Percentiles rank a stretch among this genome's conserved stretches.
phyloP scores from a whole-genome alignment of 164 flowering plant species.

The Magnolia changhungtana region DNA sequence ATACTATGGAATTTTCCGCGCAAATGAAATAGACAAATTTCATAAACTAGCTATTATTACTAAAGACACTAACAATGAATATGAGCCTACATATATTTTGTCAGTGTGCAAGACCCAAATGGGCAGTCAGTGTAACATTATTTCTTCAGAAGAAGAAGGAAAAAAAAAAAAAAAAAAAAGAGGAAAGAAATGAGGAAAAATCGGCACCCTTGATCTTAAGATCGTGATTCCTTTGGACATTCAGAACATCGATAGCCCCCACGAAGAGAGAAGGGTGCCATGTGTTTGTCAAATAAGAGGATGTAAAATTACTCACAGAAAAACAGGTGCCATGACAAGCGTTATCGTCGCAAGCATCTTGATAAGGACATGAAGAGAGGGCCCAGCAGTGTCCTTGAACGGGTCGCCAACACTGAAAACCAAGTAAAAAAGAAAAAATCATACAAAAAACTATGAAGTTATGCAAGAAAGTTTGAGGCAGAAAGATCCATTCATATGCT shows the following conservation, averaged over 20 bases:
- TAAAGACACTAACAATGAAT: neutral
- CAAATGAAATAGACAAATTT: too few relatives aligned
- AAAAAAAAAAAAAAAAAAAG: too few relatives aligned
- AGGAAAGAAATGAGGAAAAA: neutral
- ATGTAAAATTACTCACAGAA: conserved; percentile 46
- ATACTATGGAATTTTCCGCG: too few relatives aligned
- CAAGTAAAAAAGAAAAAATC: neutral
- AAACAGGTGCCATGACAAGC: conserved; percentile 92
- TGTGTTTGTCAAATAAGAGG: neutral
- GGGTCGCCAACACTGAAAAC: conserved; percentile 94
- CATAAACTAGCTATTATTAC: neutral
- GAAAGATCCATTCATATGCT: too few relatives aligned
- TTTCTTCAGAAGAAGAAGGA: neutral
- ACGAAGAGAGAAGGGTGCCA: neutral
- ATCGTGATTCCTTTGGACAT: neutral
- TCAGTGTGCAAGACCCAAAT: neutral
- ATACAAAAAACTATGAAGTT: neutral
- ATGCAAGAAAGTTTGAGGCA: neutral
- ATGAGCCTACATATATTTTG: neutral
- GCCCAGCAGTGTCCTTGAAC: conserved; percentile 99
- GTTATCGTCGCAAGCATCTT: conserved; percentile 98
- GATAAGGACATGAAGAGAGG: conserved; percentile 91
- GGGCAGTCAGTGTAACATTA: neutral
- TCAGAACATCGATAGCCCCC: neutral
- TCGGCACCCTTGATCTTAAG: neutral